Percentiles rank a stretch among this genome's conserved stretches.
These are phyloP conservation scores for Vaccinium corymbosum DNA, from an alignment of 148 eudicot genomes.

Conservation along the genomic window DNA sequence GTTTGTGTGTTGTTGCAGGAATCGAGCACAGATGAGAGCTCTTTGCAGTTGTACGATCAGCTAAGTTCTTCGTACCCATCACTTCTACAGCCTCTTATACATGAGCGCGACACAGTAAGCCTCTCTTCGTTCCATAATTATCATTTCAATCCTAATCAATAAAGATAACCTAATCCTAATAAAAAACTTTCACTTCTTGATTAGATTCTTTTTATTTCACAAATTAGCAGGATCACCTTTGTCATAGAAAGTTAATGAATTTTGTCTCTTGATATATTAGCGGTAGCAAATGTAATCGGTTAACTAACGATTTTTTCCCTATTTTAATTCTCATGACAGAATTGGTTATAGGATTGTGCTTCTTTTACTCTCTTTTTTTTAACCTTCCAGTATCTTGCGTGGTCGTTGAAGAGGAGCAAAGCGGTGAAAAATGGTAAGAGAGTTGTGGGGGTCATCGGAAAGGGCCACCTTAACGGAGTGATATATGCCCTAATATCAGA, in stretches of 20 bases:
- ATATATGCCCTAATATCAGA: slow-evolving; percentile 78
- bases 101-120: slow-evolving; percentile 88
- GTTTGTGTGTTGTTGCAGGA: slow-evolving; percentile 40
- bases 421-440: slow-evolving; percentile 75
- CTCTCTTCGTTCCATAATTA: background rate
- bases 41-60: slow-evolving; percentile 65
- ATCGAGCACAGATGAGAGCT: slow-evolving; percentile 38
- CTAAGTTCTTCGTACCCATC: slow-evolving; percentile 78
- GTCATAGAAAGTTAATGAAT: background rate
- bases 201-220: background rate
- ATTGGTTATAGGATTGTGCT: background rate
- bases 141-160: background rate
- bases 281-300: background rate
- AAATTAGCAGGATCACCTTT: background rate
- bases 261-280: background rate
- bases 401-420: slow-evolving; percentile 97
- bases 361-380: background rate
- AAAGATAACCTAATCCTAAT: background rate
- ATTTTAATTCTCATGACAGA: background rate
- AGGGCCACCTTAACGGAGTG: slow-evolving; percentile 91
- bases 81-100: slow-evolving; percentile 66
- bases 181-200: background rate
- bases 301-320: background rate
- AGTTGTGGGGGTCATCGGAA: slow-evolving; percentile 95
- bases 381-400: slow-evolving; percentile 75